These are phyloP conservation scores for Cyclospora cayetanensis DNA, from an alignment of 169 alveolate genomes.

Conservation along the genomic window DNA sequence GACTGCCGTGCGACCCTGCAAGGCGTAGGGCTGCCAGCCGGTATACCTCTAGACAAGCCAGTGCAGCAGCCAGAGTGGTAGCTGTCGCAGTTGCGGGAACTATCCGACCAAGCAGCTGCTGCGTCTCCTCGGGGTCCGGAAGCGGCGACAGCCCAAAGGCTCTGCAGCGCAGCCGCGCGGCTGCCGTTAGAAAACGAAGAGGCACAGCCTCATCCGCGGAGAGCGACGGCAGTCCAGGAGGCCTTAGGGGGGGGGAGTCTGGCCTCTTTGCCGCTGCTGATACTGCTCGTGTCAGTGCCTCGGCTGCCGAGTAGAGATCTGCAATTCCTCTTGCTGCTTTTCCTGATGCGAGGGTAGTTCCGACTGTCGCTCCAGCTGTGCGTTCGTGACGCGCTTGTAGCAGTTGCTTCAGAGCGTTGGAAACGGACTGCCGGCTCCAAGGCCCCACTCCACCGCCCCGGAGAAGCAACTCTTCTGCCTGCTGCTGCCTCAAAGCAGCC, in stretches of 20 bases:
- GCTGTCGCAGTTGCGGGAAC: conserved; percentile 74
- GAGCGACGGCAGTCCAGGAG: background rate
- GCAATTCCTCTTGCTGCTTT: background rate
- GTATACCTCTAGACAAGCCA: conserved; percentile 68
- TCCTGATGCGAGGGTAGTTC: too few species aligned
- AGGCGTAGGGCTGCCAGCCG: conserved; percentile 43
- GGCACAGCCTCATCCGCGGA: conserved; percentile 52
- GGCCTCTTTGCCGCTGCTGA: background rate
- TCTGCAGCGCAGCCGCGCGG: conserved; percentile 70
- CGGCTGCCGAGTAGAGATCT: background rate
- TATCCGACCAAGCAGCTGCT: conserved; percentile 68
- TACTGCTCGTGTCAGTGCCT: conserved; percentile 28
- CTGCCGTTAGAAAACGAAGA: conserved; percentile 49
- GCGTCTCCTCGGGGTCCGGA: conserved; percentile 55
- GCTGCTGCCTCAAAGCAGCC: conserved; percentile 9
- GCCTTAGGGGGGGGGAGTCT: too few species aligned
- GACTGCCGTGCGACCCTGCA: background rate
- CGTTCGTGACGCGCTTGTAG: background rate
- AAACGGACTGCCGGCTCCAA: conserved; percentile 51
- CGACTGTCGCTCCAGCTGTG: background rate
- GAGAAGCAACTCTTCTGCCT: conserved; percentile 27
- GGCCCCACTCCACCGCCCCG: conserved; percentile 44
- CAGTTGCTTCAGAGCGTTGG: conserved; percentile 20
- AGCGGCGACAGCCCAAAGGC: conserved; percentile 48
- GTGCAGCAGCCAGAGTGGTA: conserved; percentile 70